Base-by-base conservation (phyloP, 768 basidiomycete species). In the Mycena crocata region DNA sequence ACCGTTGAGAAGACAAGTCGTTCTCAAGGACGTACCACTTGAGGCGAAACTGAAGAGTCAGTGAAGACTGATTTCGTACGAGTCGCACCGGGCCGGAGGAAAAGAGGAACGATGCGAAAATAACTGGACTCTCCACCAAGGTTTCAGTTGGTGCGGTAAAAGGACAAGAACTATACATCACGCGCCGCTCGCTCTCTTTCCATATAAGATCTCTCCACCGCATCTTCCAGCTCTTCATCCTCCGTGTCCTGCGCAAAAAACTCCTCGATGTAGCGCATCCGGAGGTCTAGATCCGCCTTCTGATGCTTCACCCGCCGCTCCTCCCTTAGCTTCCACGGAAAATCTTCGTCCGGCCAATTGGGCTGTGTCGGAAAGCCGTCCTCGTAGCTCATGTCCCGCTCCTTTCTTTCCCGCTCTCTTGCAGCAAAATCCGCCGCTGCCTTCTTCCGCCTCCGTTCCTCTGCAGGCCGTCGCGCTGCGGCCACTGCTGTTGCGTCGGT, bases 211-310 rank as follows among this genome's bases (percentile, higher is more conserved):
- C 61, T 67, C 50, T 58, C 66, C 30, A 67, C 61, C 37, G 66
- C 66, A 63, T 67, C 66, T 17, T 67, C 66, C 60, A 67, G 23
- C 50, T 82, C 82, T 49, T 83, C 83, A 26, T 77, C 77, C 56
- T 84, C 87, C 54, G 86, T 85, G 39, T 86, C 86, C 49, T 84
- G 80, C 21, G 84, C 85, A 21, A 88, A 73, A 73, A 87, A 88
- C n/a, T 77, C 77, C 67, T 83, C 83, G 42, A 88, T 85, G 75
- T 80, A 79, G 30, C 75, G 77, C 62, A 86, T 70, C 46, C 82
- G 77, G 64, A 84, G 81, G 63, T 79, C 81, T 63, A 79, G 73
- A 68, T 83, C 81, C 60, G 76, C 72, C 66, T 75, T 78, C n/a
- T 76, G 74, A 48, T 73, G 67, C 55, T 80, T 77, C 24, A 75